Conservation (phyloP, 768 basidiomycete species). For the Macrolepiota fuliginosa region DNA sequence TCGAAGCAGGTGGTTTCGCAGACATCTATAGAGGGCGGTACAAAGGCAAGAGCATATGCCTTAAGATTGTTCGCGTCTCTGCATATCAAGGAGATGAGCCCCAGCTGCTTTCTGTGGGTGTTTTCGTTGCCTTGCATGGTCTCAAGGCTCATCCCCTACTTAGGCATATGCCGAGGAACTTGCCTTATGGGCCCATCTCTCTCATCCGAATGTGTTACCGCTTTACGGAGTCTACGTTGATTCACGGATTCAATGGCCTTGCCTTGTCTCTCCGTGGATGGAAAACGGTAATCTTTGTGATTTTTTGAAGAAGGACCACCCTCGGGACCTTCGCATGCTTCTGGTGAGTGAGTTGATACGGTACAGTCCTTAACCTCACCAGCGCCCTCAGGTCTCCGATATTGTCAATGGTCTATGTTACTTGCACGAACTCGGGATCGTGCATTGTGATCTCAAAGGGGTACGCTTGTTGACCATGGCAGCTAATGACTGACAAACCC, state of each 20-base stretch:
- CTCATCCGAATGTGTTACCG: conserved; percentile 32
- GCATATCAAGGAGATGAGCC: no score
- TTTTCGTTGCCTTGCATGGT: neutral
- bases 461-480: neutral
- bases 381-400: neutral
- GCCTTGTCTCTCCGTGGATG: conserved; percentile 21
- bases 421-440: neutral
- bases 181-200: conserved; percentile 29
- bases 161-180: conserved; percentile 20
- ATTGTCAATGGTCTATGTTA: neutral
- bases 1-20: conserved; percentile 4
- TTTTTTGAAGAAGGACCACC: conserved; percentile 10
- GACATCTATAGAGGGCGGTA: neutral
- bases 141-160: neutral
- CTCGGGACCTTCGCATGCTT: conserved; percentile 7
- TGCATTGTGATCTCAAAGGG: conserved; percentile 3
- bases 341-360: conserved; percentile 12
- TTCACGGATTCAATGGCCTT: neutral
- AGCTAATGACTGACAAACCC: neutral
- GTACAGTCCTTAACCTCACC: neutral
- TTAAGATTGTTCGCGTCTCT: neutral
- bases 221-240: conserved; percentile 28
- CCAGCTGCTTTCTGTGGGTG: neutral
- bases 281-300: conserved; percentile 18
- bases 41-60: neutral